Evolutionary conservation across 352 stramenopile species (phyloP), one percentile per base, ranked within the genome.

Genomic region (Phytophthora litchii): DNA sequence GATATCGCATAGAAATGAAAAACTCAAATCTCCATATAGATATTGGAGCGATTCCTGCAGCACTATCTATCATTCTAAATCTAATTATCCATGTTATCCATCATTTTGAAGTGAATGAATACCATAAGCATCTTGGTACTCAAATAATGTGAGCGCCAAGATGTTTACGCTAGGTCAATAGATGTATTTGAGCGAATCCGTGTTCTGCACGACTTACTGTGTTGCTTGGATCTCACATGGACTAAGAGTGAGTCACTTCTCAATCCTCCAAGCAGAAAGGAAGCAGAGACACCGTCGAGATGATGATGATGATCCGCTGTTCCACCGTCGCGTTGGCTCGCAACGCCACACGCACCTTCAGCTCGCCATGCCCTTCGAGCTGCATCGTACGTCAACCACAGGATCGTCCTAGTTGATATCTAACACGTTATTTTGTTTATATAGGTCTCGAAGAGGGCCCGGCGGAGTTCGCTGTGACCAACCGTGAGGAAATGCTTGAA

Each of bases 401-500:
- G 11, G 16, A 29, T 27, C 12, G 17, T 11, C 4, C 27, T 5
- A 10, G 37, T 36, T 46, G 25, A 54, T 2, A 8, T 27, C 37
- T 47, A 34, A 49, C 35, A 35, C 38, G 48, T 34, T 5, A 27
- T 27, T 27, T 27, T 0, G 29, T 54, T 46, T 47, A 16, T 20
- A 41, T 49, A 92, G 83, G 77, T 61, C 80, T 95, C 35, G 85
- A 93, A 58, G 51, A 75, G 25, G 87, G 83, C 48, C 85, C 87
- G 19, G 64, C 80, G 21, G 59, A 86, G 36, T 75, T 67, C 37
- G 81, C 75, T 23, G 64, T 90, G 65, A 90, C 89, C 36, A 98
- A 89, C 69, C 98, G 98, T 59, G 95, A 99, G 53, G 97, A 99
- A 70, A 78, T 99, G 49, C 58, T 99, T 45, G 64, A 69, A 11